Evolutionary conservation across 331 rosid species (phyloP), one percentile per base, ranked within the genome.

Genomic region (Erythrophleum ivorense): DNA sequence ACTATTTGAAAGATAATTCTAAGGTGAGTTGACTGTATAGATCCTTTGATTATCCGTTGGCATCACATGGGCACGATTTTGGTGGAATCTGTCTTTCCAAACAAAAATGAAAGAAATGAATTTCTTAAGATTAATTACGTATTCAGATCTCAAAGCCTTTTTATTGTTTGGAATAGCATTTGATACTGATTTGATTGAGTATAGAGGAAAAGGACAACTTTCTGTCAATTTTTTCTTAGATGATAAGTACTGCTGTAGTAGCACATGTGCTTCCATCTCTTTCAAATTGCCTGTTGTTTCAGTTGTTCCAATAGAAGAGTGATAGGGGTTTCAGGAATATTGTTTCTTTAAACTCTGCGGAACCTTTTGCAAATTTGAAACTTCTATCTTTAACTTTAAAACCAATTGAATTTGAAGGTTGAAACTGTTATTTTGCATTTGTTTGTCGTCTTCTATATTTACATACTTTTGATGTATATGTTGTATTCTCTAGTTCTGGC

Each of bases 1-100:
- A 76, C 84, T 95, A 95, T 87, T 90, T 95, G 67, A 91, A 88
- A 87, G 99, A 95, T 86, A 90, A 84, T 73, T 86, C 88, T 78
- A 95, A 95, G 98, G 99, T 93, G 57, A 59, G 86, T 60, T 75
- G 66, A 66, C 52, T 69, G 24, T 81, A 55, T 46, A 66, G 69
- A 50, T 83, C 64, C 50, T 21, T 68, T 46, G 33, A 50, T 77
- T 84, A 57, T 75, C 29, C 0, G 3, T 43, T 79, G 33, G 57
- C 62, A 55, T 73, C 7, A 49, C 21, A 34, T 12, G 3, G 70
- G 31, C 34, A 36, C 12, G 15, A 52, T 73, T 53, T 9, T 2
- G 46, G 31, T 18, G 71, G 48, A n/a, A 11, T 43, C 64, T 24
- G 12, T 72, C 78, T 73, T 59, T 62, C 33, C 19, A 1, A 16